Base-by-base conservation (phyloP, 225 moss, liverwort and hornwort species). In the Climacium dendroides region DNA sequence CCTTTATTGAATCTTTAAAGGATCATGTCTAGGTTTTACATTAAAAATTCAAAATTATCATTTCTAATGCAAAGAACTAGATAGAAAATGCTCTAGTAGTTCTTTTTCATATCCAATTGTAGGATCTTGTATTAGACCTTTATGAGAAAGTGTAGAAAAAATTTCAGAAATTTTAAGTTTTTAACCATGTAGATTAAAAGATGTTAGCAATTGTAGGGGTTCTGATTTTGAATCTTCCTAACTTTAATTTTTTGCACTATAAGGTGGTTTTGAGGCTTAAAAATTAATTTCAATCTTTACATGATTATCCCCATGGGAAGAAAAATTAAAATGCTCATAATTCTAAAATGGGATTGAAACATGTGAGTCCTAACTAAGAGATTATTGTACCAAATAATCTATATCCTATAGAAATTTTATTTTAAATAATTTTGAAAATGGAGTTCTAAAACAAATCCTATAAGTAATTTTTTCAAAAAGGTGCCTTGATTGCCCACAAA, bases 401-500 rank as follows among this genome's bases (percentile, higher is more conserved):
- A 9, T 0, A 8, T 5, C 15, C 9, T 3, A 8, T 9, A 7
- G 4, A 26, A 2, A 5, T 71, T 45, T 45, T 17, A 4, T 48
- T 48, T 48, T 48, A 7, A 50, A 74, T 32, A 7, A 48, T 74
- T 20, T 2, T 48, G 1, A 48, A 7, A 50, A 50, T 13, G 2
- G 11, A 75, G 5, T 22, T 34, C 34, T 20, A 52, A 50, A 34
- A 13, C 2, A 1, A 34, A 52, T 34, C 11, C 0, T 6, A 1
- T 7, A 2, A 0, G 0, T 11, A 7, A 48, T 19, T 19, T 50
- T 29, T 19, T 50, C 0, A 20, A 0, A 0, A 52, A 34, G 5
- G 34, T 34, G 19, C 7, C 4, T 50, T 12, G 0, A 74, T 34
- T 74, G 20, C 13, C 6, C 1, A 3, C 5, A 50, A 74, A 74